phyloP scores from a whole-genome alignment of 202 grass and related monocot genomes.

The Schoenoplectus tabernaemontani region DNA sequence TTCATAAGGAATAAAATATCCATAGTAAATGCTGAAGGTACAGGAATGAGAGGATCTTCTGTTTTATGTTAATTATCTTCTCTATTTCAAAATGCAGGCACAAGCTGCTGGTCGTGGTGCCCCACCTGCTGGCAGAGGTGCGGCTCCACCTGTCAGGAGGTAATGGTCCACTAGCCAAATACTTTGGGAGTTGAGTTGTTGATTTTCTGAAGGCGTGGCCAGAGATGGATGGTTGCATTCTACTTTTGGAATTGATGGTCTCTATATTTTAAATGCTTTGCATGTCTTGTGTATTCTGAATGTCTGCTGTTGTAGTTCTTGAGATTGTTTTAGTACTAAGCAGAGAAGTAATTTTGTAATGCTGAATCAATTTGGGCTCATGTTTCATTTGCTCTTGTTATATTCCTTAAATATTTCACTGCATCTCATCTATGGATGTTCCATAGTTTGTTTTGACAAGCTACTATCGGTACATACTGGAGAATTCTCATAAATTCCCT shows the following conservation, averaged over 20 bases:
- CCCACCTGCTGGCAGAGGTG: slow-evolving; percentile 22
- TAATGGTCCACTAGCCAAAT: background rate
- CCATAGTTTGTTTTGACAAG: background rate
- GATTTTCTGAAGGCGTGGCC: too few relatives aligned
- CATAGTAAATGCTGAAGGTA: background rate
- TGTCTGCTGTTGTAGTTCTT: background rate
- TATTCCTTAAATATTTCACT: too few relatives aligned
- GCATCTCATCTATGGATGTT: background rate
- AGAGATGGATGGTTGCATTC: background rate
- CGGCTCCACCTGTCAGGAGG: slow-evolving; percentile 25
- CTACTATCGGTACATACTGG: background rate
- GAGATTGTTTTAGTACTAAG: slow-evolving; percentile 4
- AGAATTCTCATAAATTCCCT: background rate
- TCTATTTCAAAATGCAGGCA: slow-evolving; percentile 8
- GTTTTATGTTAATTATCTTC: background rate
- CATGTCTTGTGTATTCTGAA: slow-evolving; percentile 3
- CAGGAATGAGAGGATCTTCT: background rate
- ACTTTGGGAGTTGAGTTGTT: background rate
- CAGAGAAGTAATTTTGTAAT: background rate
- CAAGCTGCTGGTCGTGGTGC: slow-evolving; percentile 26
- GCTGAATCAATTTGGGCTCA: background rate
- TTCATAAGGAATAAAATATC: too few relatives aligned
- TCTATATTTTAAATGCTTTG: background rate
- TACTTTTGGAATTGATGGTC: background rate
- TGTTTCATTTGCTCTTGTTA: slow-evolving; percentile 1